Evolutionary conservation across 1,284 basidiomycete genomes (phyloP), one percentile per base, ranked within the genome.

Genomic region (Sanghuangporus weigelae): DNA sequence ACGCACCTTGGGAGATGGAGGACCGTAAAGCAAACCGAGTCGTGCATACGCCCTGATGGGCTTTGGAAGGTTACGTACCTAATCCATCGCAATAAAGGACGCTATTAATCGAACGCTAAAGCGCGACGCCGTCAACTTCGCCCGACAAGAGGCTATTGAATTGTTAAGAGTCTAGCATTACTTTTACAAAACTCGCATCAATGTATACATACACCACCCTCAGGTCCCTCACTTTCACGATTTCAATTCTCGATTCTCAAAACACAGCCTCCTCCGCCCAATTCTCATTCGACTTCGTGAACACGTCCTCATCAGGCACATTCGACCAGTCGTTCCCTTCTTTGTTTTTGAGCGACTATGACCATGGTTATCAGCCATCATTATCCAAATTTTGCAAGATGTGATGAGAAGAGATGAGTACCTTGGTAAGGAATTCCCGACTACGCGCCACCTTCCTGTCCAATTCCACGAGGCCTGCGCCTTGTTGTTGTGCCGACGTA

Each of bases 401-500:
- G 26, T 3, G 2, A 1, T 19, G 12, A 54, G 42, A 46, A 46
- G n/a, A 57, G 38, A 16, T 46, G 66, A 72, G 36, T 42, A 87
- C 88, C 81, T 90, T 92, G 31, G 69, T 77, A 69, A 91, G 69
- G 66, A 84, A 92, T 51, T 90, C 89, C 68, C 78, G 85, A 72
- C 83, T 88, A 70, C 79, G 76, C 40, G 79, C 82, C 70, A 86
- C 75, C 64, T 85, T 81, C 62, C 77, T 74, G 69, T 92, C 88
- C 7, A 90, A 71, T 58, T 72, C 73, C 12, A 72, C 74, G 35
- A 92, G 77, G 7, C 80, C 67, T 31, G 73, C 71, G 14, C 80
- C 78, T 69, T 90, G 88, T 55, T 73, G 72, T 71, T 89, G 86
- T 3, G 85, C 83, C 2, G 78, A 76, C 67, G 76, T 77, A 63